Evolutionary conservation across 495 filamentous ascomycete genomes (phyloP), one percentile per base, ranked within the genome.

Genomic region (Penicillium turbatum): DNA sequence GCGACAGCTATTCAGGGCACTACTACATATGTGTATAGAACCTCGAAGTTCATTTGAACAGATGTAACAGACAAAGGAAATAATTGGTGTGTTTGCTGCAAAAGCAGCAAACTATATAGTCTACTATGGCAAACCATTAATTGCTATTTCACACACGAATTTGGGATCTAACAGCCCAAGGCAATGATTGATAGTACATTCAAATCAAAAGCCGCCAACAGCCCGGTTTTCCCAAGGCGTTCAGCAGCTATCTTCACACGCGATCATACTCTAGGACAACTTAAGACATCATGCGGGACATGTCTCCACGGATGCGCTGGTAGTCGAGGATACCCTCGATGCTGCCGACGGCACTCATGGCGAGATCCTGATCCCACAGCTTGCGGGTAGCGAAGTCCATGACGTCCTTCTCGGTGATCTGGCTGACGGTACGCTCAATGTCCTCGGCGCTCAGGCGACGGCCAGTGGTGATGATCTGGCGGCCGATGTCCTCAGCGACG

Each of bases 401-500:
- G 42, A 99, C 90, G 59, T 99, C 91, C 84, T 96, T 95, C 79
- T 89, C 90, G 48, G 92, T 92, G 63, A 98, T 88, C 52, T 73
- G 78, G 59, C 89, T 83, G 56, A 99, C 88, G 49, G 87, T 82
- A 55, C 86, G 82, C 81, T 99, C 93, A 48, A 99, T 91, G 79
- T 99, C 93, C 67, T 89, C 87, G 55, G 93, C 86, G 67, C 73
- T 83, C 83, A 95, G 86, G 42, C 93, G 83, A 55, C 93, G 85
- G 68, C 93, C 93, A 34, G 93, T 97, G 53, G 90, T 97, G 76
- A 99, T 86, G 75, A 97, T 90, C 75, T 99, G 93, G 63, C 93
- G 88, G 60, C 93, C 93, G 65, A 99, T 96, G 70, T 99, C 93
- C 80, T 99, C 93, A 40, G 93, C 93, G 31, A 96, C 87, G 56